phyloP scores from a whole-genome alignment of 2,329 filamentous ascomycete species.

The Fusarium phyllophilum region DNA sequence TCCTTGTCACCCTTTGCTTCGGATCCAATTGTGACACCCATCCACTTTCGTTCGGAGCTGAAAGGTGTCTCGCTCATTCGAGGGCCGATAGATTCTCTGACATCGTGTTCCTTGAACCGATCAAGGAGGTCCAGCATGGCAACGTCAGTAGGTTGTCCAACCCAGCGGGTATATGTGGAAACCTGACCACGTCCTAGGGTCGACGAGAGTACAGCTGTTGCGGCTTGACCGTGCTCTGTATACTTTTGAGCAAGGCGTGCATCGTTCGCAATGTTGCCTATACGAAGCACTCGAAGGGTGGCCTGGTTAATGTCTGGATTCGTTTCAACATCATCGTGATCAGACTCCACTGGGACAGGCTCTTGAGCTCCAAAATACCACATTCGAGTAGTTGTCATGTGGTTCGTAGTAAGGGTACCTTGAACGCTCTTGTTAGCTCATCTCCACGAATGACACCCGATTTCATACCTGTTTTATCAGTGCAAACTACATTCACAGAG shows the following conservation, averaged over 20 bases:
- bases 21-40: conserved; percentile 88
- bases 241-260: conserved; percentile 79
- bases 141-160: conserved; percentile 96
- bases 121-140: conserved; percentile 96
- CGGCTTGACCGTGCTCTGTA: conserved; percentile 75
- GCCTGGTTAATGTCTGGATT: conserved; percentile 72
- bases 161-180: conserved; percentile 83
- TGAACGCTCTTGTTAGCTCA: conserved; percentile 27
- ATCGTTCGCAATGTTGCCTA: conserved; percentile 97
- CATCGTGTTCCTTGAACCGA: conserved; percentile 89
- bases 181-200: conserved; percentile 73
- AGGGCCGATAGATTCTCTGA: conserved; percentile 84
- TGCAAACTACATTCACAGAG: conserved; percentile 99
- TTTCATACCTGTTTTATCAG: conserved; percentile 85
- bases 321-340: conserved; percentile 63
- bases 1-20: conserved; percentile 72
- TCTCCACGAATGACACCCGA: background rate
- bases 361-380: conserved; percentile 85
- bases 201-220: conserved; percentile 82
- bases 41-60: conserved; percentile 98
- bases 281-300: conserved; percentile 82
- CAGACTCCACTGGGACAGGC: conserved; percentile 63
- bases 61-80: conserved; percentile 90
- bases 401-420: conserved; percentile 94
- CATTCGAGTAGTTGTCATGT: conserved; percentile 97